Base-by-base conservation (phyloP, 2,329 filamentous ascomycete species). In the Juglanconis sp. region DNA sequence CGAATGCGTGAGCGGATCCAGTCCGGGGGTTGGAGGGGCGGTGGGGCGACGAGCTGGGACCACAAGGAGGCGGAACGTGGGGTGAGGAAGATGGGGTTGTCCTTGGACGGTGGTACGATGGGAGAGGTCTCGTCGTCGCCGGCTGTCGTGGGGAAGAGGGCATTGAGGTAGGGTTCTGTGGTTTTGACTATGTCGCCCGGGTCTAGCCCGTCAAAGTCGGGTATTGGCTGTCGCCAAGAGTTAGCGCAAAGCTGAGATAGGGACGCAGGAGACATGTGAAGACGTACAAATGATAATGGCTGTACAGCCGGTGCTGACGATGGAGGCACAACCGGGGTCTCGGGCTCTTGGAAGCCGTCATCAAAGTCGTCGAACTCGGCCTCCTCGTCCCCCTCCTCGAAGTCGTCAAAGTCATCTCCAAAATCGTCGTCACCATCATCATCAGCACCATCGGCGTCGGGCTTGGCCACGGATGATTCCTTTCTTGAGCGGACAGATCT, bases 1-100 rank as follows among this genome's bases (percentile, higher is more conserved):
- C 95, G 88, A 68, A 96, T 99, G 55, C 93, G 91, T 56, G 92
- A 96, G 65, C 95, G 91, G 61, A 97, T 96, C 95, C 95, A 99
- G 74, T 99, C 95, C 0, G 95, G 94, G 5, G 95, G 95, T 69
- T 96, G 92, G 42, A 99, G 85, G 2, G 95, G 93, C 2, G 95
- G 95, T 24, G 95, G 94, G 2, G 94, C 94, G 35, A 97, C 92
- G 4, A 99, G 86, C 77, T 99, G 95, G 46, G 93, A 92, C 95
- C 95, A 99, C 38, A 99, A 81, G 0, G 95, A 97, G 59, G 91
- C 87, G 63, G 91, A 96, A 61, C 93, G 87, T 56, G 92, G 89
- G 46, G 91, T 96, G 57, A 91, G 86, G 74, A 97, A 95, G 54
- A 92, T 84, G 49, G 89, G 79, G 63, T 83, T 81, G 38, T 81